Percentiles rank a stretch among this genome's conserved stretches.
phyloP scores from a whole-genome alignment of 805 yeast genomes.

The Clavispora santaluciae region DNA sequence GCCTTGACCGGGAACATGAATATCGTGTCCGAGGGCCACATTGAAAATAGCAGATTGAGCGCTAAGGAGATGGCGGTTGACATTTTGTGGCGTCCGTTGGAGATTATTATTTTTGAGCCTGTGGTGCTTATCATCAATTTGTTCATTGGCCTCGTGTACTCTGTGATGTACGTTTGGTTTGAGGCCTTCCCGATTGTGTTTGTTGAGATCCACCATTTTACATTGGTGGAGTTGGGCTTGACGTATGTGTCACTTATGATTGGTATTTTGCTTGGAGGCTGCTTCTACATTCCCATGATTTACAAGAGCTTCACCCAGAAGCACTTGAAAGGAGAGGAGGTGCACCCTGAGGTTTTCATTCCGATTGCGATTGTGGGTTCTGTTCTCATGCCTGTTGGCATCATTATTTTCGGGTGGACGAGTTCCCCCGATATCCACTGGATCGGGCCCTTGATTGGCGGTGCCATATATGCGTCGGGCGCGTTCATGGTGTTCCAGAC shows the following conservation, averaged over 20 bases:
- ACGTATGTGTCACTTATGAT: constrained; percentile 45
- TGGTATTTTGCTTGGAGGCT: constrained; percentile 41
- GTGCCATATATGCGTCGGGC: constrained; percentile 16
- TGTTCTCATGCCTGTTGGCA: constrained; percentile 17
- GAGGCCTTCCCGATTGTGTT: constrained; percentile 61
- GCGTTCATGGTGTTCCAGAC: constrained; percentile 48
- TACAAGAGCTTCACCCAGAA: constrained; percentile 20
- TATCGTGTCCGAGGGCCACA: constrained; percentile 38
- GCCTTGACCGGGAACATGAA: constrained; percentile 44
- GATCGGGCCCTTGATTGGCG: constrained; percentile 21
- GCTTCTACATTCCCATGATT: constrained; percentile 22
- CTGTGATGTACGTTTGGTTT: constrained; percentile 51
- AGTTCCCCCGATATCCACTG: constrained; percentile 15
- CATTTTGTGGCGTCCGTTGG: constrained; percentile 46
- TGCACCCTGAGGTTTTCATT: constrained; percentile 41
- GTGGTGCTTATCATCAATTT: constrained; percentile 49
- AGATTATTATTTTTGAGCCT: constrained; percentile 50
- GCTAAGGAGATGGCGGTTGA: constrained; percentile 18
- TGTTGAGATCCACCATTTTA: constrained; percentile 40
- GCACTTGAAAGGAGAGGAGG: constrained; percentile 18
- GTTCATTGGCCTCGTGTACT: constrained; percentile 49
- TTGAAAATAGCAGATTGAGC: constrained; percentile 21
- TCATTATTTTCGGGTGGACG: constrained; percentile 21
- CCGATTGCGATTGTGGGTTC: constrained; percentile 21
- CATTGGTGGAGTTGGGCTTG: constrained; percentile 42